These are phyloP conservation scores for Lentinula novae-zelandiae DNA, from an alignment of 1,284 basidiomycete genomes.

Conservation along the genomic window DNA sequence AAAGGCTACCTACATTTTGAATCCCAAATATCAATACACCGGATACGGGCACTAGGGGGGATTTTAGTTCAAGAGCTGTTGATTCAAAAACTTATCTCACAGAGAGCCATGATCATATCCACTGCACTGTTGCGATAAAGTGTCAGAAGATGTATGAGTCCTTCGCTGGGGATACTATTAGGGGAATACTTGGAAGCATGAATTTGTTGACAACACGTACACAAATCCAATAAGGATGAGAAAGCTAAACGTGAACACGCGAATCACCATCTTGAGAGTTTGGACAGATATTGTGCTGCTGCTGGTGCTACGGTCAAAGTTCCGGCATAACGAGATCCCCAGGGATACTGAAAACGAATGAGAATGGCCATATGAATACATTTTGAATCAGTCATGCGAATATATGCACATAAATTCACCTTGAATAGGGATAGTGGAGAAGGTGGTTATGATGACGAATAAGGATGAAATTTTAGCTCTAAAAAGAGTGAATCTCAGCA, in stretches of 20 bases:
- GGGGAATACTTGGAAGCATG: not conserved
- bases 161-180: constrained; percentile 7
- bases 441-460: constrained; percentile 16
- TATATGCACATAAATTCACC: constrained; percentile 1
- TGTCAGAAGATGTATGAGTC: constrained; percentile 12
- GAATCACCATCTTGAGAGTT: constrained; percentile 23
- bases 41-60: constrained; percentile 8
- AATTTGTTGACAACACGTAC: not conserved
- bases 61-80: not conserved
- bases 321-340: constrained; percentile 18
- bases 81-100: not conserved
- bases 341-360: constrained; percentile 13
- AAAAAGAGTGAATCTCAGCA: not conserved
- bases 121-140: not conserved
- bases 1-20: constrained; percentile 6
- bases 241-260: constrained; percentile 26
- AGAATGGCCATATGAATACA: not conserved
- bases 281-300: constrained; percentile 18
- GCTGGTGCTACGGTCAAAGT: constrained; percentile 11
- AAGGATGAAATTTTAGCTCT: constrained; percentile 16
- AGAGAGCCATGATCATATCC: constrained; percentile 11
- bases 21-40: constrained; percentile 15
- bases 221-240: constrained; percentile 17
- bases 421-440: constrained; percentile 16
- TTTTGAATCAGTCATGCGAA: not conserved